phyloP scores from a whole-genome alignment of 2,329 filamentous ascomycete species.

The Neonectria ditissima region DNA sequence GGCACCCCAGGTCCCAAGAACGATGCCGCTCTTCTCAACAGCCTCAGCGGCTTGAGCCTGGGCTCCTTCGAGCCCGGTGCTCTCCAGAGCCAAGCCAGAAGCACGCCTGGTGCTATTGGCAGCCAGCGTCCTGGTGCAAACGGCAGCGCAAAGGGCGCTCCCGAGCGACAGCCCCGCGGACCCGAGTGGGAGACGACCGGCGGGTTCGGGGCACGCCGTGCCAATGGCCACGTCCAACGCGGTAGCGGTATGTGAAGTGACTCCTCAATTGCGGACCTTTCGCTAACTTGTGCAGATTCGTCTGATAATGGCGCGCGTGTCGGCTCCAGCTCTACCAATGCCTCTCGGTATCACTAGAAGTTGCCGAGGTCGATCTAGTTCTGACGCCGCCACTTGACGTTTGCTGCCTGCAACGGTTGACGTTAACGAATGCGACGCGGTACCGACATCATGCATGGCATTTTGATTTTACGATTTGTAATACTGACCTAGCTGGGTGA shows the following conservation, averaged over 20 bases:
- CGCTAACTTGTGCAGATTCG: constrained; percentile 51
- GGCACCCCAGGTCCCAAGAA: constrained; percentile 55
- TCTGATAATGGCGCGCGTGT: constrained; percentile 58
- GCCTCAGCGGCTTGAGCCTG: constrained; percentile 64
- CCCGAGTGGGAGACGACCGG: constrained; percentile 69
- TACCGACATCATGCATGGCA: constrained; percentile 43
- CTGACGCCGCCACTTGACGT: constrained; percentile 18
- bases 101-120: constrained; percentile 71
- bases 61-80: constrained; percentile 62
- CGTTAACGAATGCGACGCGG: constrained; percentile 44
- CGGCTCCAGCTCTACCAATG: constrained; percentile 49
- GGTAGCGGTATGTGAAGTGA: constrained; percentile 65
- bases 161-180: constrained; percentile 73
- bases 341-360: constrained; percentile 53
- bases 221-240: constrained; percentile 71
- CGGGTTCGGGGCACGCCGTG: constrained; percentile 67
- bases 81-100: constrained; percentile 53
- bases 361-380: constrained; percentile 12
- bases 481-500: constrained; percentile 48
- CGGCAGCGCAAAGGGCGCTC: constrained; percentile 58
- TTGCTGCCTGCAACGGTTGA: constrained; percentile 33
- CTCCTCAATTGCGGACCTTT: neutral
- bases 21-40: constrained; percentile 58
- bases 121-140: constrained; percentile 71
- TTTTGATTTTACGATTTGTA: constrained; percentile 54